Percentiles rank a stretch among this genome's conserved stretches.
These are phyloP conservation scores for Lojkania enalia DNA, from an alignment of 2,329 filamentous ascomycete species.

Conservation along the genomic window DNA sequence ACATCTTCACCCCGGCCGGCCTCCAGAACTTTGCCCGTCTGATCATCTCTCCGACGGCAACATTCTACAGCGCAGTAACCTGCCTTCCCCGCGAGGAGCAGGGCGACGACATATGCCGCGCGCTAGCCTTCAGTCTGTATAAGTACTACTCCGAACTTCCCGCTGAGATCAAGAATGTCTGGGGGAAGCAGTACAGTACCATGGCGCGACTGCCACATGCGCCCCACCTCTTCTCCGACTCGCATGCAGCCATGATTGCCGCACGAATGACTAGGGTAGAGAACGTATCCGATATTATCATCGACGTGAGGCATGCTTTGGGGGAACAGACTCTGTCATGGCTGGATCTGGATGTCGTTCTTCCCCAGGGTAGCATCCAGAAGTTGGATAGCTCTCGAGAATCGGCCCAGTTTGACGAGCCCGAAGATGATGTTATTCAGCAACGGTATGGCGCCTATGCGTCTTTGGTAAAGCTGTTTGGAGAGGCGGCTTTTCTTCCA, in stretches of 20 bases:
- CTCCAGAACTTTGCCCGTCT: conserved; percentile 88
- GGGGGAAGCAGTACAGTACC: conserved; percentile 60
- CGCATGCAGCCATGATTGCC: conserved; percentile 90
- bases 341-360: conserved; percentile 82
- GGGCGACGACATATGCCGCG: conserved; percentile 90
- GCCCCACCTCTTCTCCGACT: conserved; percentile 78
- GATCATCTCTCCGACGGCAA: conserved; percentile 89
- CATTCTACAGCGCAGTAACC: conserved; percentile 87
- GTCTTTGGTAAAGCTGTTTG: conserved; percentile 75
- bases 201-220: conserved; percentile 63
- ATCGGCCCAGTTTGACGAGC: conserved; percentile 62
- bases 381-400: conserved; percentile 45
- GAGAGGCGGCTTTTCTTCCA: conserved; percentile 82
- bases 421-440: conserved; percentile 67
- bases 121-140: conserved; percentile 85
- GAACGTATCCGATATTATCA: conserved; percentile 71
- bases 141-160: conserved; percentile 94
- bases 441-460: conserved; percentile 78
- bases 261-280: conserved; percentile 83
- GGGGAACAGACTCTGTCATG: conserved; percentile 82
- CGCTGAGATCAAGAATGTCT: conserved; percentile 70
- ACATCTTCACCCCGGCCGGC: conserved; percentile 87
- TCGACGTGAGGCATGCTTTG: conserved; percentile 73
- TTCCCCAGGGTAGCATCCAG: conserved; percentile 74
- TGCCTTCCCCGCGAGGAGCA: conserved; percentile 91